Evolutionary conservation across 805 yeast genomes (phyloP).

Genomic region (Yamadazyma paraphyllophila): DNA sequence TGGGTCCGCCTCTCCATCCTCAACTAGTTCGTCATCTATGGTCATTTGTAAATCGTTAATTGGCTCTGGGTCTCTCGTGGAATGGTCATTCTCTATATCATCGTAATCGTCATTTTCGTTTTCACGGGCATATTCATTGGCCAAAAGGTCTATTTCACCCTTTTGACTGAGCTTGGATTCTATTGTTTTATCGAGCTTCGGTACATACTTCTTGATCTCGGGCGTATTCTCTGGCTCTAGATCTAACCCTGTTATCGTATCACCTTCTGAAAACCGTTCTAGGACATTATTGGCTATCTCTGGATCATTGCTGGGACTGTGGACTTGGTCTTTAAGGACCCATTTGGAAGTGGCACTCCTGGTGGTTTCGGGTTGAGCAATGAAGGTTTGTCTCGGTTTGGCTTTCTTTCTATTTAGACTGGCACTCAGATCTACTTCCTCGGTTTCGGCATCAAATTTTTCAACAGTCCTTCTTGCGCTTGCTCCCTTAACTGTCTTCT

Average conservation of each 20-base stretch:
- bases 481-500: not conserved
- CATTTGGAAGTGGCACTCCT: slow-evolving; percentile 2
- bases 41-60: slow-evolving; percentile 6
- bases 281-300: not conserved
- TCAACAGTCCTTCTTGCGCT: not conserved
- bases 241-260: slow-evolving; percentile 8
- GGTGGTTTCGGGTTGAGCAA: not conserved
- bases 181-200: slow-evolving; percentile 8
- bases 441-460: not conserved
- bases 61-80: slow-evolving; percentile 12
- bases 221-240: slow-evolving; percentile 3
- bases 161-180: slow-evolving; percentile 6
- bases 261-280: slow-evolving; percentile 6
- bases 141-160: slow-evolving; percentile 6
- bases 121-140: slow-evolving; percentile 12
- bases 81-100: slow-evolving; percentile 4
- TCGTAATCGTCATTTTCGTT: slow-evolving; percentile 13
- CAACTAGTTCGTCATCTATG: slow-evolving; percentile 6
- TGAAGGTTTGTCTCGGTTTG: slow-evolving; percentile 4
- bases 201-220: slow-evolving; percentile 11
- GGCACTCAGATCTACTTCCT: not conserved
- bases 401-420: not conserved
- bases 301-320: too few species aligned
- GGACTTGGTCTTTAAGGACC: not conserved
- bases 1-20: slow-evolving; percentile 2